These are phyloP conservation scores for Trichosporon ovoides DNA, from an alignment of 1,284 basidiomycete genomes.

Conservation along the genomic window DNA sequence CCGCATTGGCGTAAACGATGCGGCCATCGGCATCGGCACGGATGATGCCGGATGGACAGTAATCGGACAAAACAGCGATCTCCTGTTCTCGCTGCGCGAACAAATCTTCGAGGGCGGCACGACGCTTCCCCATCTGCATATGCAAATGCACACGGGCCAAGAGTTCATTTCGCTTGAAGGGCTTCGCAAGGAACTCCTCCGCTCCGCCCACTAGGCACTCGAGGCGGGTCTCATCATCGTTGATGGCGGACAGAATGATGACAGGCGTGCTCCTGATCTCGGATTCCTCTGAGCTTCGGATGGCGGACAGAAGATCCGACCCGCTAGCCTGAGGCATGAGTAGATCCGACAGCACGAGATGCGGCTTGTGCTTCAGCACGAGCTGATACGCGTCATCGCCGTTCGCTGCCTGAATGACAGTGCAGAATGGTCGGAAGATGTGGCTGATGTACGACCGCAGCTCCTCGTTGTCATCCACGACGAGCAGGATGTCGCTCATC, in stretches of 20 bases:
- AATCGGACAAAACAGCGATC: slow-evolving; percentile 37
- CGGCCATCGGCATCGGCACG: slow-evolving; percentile 25
- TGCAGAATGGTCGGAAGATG: slow-evolving; percentile 37
- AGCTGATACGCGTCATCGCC: slow-evolving; percentile 40
- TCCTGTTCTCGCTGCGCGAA: slow-evolving; percentile 31
- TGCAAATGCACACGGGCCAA: slow-evolving; percentile 40
- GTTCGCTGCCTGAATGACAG: slow-evolving; percentile 34
- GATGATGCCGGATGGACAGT: slow-evolving; percentile 40
- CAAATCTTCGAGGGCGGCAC: slow-evolving; percentile 22
- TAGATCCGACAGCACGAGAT: slow-evolving; percentile 26
- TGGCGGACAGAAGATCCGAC: slow-evolving; percentile 14
- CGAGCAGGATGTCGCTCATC: slow-evolving; percentile 24
- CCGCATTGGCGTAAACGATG: slow-evolving; percentile 34
- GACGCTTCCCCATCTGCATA: slow-evolving; percentile 33
- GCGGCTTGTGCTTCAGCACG: slow-evolving; percentile 20
- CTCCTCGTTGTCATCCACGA: slow-evolving; percentile 31
- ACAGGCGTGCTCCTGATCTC: slow-evolving; percentile 15
- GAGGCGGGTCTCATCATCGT: slow-evolving; percentile 23
- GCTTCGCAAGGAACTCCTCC: slow-evolving; percentile 38
- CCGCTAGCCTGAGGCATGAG: slow-evolving; percentile 38
- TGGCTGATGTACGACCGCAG: slow-evolving; percentile 30
- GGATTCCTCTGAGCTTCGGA: slow-evolving; percentile 8
- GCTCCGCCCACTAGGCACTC: slow-evolving; percentile 39
- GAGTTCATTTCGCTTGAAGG: slow-evolving; percentile 39
- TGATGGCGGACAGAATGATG: slow-evolving; percentile 18